Percentiles rank a stretch among this genome's conserved stretches.
Conservation (phyloP, 352 stramenopile genomes). For the Phytophthora citricola region DNA sequence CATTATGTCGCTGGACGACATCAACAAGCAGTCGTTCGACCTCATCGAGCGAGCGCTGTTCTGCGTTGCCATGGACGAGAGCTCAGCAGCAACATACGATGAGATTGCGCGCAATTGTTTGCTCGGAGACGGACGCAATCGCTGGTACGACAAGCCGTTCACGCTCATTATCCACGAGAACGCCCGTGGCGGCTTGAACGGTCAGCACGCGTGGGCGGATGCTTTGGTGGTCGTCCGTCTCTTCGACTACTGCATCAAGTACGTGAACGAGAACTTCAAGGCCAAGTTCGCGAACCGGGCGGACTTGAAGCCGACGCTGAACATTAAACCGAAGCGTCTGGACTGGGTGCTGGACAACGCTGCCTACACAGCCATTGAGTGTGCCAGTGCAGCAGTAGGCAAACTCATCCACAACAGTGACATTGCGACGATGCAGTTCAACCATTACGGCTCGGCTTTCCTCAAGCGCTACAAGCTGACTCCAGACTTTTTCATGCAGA, state of each 20-base stretch:
- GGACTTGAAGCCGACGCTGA: slow-evolving; percentile 65
- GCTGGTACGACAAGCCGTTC: slow-evolving; percentile 99
- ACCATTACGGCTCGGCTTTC: slow-evolving; percentile 92
- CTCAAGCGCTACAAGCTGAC: slow-evolving; percentile 96
- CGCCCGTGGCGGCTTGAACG: slow-evolving; percentile 94
- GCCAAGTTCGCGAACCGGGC: slow-evolving; percentile 78
- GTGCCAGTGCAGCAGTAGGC: slow-evolving; percentile 89
- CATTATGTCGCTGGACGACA: slow-evolving; percentile 85
- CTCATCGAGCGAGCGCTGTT: slow-evolving; percentile 94
- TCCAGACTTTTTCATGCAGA: slow-evolving; percentile 97
- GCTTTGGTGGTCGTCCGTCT: slow-evolving; percentile 95
- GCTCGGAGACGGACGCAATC: slow-evolving; percentile 93
- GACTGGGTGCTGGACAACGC: slow-evolving; percentile 88
- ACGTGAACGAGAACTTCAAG: slow-evolving; percentile 93
- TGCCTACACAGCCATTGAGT: slow-evolving; percentile 83
- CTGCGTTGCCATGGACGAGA: slow-evolving; percentile 93
- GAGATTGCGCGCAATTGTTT: slow-evolving; percentile 88
- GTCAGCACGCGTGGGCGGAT: slow-evolving; percentile 98
- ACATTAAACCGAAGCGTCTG: slow-evolving; percentile 76
- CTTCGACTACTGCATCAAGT: slow-evolving; percentile 95
- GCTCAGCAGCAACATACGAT: slow-evolving; percentile 79
- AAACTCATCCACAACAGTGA: slow-evolving; percentile 94
- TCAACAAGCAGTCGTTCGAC: slow-evolving; percentile 92
- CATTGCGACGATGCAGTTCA: slow-evolving; percentile 91
- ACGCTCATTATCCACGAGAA: slow-evolving; percentile 97